These are phyloP conservation scores for Linnemannia exigua DNA, from an alignment of 192 early-diverging fungal species.

Conservation along the genomic window DNA sequence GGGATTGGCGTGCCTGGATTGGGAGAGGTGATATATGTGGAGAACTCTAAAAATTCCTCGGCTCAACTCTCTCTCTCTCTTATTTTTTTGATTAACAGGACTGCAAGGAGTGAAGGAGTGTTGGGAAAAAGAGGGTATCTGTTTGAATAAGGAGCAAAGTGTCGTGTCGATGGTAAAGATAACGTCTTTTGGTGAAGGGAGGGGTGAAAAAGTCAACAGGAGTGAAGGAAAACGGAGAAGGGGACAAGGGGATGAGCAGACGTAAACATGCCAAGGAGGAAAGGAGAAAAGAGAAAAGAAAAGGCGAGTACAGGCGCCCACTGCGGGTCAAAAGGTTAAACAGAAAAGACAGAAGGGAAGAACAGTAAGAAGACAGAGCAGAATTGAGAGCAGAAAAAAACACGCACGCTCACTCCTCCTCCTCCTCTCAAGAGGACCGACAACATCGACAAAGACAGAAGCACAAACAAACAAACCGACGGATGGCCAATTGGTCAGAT, in stretches of 20 bases:
- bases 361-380: background rate
- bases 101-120: background rate
- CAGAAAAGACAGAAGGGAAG: background rate
- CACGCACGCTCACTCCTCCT: background rate
- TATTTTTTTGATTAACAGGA: background rate
- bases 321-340: background rate
- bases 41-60: conserved; percentile 6
- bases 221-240: background rate
- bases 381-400: background rate
- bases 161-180: background rate
- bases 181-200: background rate
- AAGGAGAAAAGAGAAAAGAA: background rate
- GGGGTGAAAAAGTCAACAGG: background rate
- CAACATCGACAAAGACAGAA: background rate
- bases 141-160: background rate
- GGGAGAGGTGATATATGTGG: background rate
- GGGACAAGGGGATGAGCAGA: conserved; percentile 5
- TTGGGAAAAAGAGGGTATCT: background rate
- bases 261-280: background rate
- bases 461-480: conserved; percentile 1
- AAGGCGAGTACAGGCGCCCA: background rate
- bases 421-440: background rate
- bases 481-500: background rate
- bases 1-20: background rate
- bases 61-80: background rate